phyloP scores from a whole-genome alignment of 1,284 basidiomycete genomes.

The Rhizoctonia solani region DNA sequence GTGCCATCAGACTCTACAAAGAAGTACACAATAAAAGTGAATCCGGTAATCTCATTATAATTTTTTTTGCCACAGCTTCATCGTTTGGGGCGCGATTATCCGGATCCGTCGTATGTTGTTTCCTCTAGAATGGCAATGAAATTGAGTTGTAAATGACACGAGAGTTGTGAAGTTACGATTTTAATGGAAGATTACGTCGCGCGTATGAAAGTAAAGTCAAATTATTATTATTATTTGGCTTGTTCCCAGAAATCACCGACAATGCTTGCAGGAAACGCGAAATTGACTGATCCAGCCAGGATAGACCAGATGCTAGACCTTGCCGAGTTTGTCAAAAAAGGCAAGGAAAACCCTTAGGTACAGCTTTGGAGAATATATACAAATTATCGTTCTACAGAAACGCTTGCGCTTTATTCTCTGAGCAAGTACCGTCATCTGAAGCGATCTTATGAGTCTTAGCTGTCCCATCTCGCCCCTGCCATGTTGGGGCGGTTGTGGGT shows the following conservation, averaged over 20 bases:
- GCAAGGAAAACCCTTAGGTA: slow-evolving; percentile 51
- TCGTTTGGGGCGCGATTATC: slow-evolving; percentile 75
- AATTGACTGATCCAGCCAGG: slow-evolving; percentile 68
- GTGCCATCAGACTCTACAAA: slow-evolving; percentile 73
- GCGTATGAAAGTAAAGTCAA: slow-evolving; percentile 67
- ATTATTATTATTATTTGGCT: background rate
- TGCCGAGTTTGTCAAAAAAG: slow-evolving; percentile 88
- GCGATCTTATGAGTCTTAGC: slow-evolving; percentile 59
- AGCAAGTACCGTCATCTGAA: slow-evolving; percentile 85
- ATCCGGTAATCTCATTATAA: background rate
- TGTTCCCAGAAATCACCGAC: background rate
- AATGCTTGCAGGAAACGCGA: slow-evolving; percentile 64
- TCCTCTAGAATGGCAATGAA: slow-evolving; percentile 36
- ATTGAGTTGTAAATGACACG: slow-evolving; percentile 26
- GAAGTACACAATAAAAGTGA: slow-evolving; percentile 49
- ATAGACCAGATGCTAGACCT: slow-evolving; percentile 79
- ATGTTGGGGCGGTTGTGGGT: no score
- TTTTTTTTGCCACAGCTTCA: slow-evolving; percentile 50
- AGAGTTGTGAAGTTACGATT: slow-evolving; percentile 62
- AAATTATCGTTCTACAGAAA: slow-evolving; percentile 57
- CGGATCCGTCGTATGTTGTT: slow-evolving; percentile 67
- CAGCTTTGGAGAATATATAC: no score
- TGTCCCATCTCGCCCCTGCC: no score
- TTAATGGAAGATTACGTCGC: slow-evolving; percentile 66
- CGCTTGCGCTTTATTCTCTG: slow-evolving; percentile 80